Base-by-base conservation (phyloP, 2,329 filamentous ascomycete species). In the Pseudogymnoascus sp. region DNA sequence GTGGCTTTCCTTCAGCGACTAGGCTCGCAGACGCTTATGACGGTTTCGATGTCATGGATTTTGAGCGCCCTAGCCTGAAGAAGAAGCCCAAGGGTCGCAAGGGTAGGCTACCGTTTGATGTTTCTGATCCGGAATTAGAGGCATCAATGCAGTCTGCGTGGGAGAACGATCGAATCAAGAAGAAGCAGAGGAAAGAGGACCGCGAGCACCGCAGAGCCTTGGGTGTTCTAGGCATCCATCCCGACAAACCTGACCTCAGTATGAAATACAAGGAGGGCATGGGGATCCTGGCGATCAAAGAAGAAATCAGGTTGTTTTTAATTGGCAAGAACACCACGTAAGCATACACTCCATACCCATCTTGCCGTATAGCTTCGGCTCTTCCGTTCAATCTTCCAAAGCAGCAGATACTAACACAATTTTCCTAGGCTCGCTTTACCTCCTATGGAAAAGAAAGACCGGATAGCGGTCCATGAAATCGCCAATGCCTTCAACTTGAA, bases 21-120 rank as follows among this genome's bases (percentile, higher is more conserved):
- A 77, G 80, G 14, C 79, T 87, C 68, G 84, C 82, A 2, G 84
- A 63, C 80, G 70, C 69, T 35, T 75, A 74, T 65, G 85, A 88
- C 65, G 89, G 86, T 7, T 88, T 96, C 66, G 91, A 96, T 71
- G 79, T 96, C 50, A 93, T 95, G 88, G 90, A 96, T 70, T 91
- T 89, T 76, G 83, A 89, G 14, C 82, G 87, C 26, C 86, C 87
- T 1, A 91, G 86, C 61, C 74, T 92, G 5, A 83, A 75, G 50
- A 85, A 82, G 66, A 88, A 85, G 70, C 78, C 82, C 67, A 91
- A 89, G 73, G 85, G 84, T 46, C 79, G 81, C 12, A 83, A 84
- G 66, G 80, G 78, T 53, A 78, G 81, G 61, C 74, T 82, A 53
- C 77, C 79, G 4, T 75, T 80, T 12, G 78, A 84, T 19, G 73